Percentiles rank a stretch among this genome's conserved stretches.
These are phyloP conservation scores for Venturia carpophila DNA, from an alignment of 2,329 filamentous ascomycete genomes.

Conservation along the genomic window DNA sequence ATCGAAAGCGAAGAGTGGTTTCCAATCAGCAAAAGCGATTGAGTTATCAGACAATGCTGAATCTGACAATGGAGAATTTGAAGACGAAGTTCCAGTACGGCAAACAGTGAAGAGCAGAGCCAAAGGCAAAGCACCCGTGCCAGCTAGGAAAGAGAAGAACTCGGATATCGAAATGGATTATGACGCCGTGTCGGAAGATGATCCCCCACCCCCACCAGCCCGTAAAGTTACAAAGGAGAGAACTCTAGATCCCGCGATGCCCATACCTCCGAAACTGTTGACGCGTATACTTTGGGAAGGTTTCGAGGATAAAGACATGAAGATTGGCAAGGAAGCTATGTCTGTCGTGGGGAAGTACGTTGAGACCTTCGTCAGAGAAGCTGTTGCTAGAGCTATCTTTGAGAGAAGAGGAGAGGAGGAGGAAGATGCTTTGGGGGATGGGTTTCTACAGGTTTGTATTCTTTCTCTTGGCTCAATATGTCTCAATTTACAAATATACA, in stretches of 20 bases:
- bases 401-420: slow-evolving; percentile 45
- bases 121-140: slow-evolving; percentile 2
- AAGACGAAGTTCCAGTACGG: slow-evolving; percentile 19
- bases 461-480: not conserved
- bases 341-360: slow-evolving; percentile 73
- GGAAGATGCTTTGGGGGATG: slow-evolving; percentile 36
- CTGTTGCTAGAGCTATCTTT: slow-evolving; percentile 68
- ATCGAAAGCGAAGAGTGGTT: not conserved
- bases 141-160: slow-evolving; percentile 6
- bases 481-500: slow-evolving; percentile 7
- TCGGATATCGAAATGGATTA: slow-evolving; percentile 21
- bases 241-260: slow-evolving; percentile 18
- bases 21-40: not conserved
- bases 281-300: slow-evolving; percentile 70
- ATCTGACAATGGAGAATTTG: slow-evolving; percentile 8
- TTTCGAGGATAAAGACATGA: slow-evolving; percentile 62
- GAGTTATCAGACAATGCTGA: not conserved
- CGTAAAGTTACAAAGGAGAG: slow-evolving; percentile 28
- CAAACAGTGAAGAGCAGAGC: slow-evolving; percentile 5
- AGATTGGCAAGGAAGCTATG: slow-evolving; percentile 71
- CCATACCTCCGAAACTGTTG: slow-evolving; percentile 66
- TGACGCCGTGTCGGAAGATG: slow-evolving; percentile 25
- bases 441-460: slow-evolving; percentile 57
- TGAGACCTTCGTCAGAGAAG: slow-evolving; percentile 85
- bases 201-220: slow-evolving; percentile 22